These are phyloP conservation scores for Neurospora tetraspora DNA, from an alignment of 495 filamentous ascomycete genomes.

Conservation along the genomic window DNA sequence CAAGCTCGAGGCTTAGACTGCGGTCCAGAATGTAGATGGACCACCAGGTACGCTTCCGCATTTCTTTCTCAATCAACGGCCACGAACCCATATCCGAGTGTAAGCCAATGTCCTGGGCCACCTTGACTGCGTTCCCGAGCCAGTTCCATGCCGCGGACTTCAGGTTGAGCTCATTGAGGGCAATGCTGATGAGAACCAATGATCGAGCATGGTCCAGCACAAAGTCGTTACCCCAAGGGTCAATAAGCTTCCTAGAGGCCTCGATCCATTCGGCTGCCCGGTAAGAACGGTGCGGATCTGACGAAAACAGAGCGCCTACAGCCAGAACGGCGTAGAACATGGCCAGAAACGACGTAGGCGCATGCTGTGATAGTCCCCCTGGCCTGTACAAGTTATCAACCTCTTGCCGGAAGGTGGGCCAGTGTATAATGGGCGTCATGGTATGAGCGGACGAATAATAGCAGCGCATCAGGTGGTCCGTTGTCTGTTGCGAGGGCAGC, in stretches of 20 bases:
- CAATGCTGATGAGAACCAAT: slow-evolving; percentile 66
- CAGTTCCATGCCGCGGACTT: slow-evolving; percentile 86
- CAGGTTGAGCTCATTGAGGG: slow-evolving; percentile 75
- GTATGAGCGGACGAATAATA: slow-evolving; percentile 72
- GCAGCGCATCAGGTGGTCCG: slow-evolving; percentile 65
- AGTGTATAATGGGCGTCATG: slow-evolving; percentile 78
- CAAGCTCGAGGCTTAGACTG: slow-evolving; percentile 69
- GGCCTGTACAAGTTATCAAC: slow-evolving; percentile 68
- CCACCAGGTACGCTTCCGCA: slow-evolving; percentile 90
- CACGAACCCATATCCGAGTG: slow-evolving; percentile 67
- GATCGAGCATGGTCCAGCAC: slow-evolving; percentile 68
- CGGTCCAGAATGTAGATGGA: slow-evolving; percentile 86
- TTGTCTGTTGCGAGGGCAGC: slow-evolving; percentile 58
- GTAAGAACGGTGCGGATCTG: slow-evolving; percentile 39
- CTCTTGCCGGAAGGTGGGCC: slow-evolving; percentile 69
- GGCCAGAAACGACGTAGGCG: slow-evolving; percentile 54
- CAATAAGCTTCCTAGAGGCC: slow-evolving; percentile 55
- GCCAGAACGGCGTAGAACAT: slow-evolving; percentile 80
- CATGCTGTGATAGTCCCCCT: slow-evolving; percentile 46
- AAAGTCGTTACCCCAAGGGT: slow-evolving; percentile 77
- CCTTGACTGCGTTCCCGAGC: slow-evolving; percentile 74
- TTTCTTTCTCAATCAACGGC: slow-evolving; percentile 74
- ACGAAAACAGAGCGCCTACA: slow-evolving; percentile 68
- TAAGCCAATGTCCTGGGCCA: slow-evolving; percentile 81
- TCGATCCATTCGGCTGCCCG: slow-evolving; percentile 64